These are phyloP conservation scores for Paraphoma sp. DNA, from an alignment of 2,329 filamentous ascomycete species.

Conservation along the genomic window DNA sequence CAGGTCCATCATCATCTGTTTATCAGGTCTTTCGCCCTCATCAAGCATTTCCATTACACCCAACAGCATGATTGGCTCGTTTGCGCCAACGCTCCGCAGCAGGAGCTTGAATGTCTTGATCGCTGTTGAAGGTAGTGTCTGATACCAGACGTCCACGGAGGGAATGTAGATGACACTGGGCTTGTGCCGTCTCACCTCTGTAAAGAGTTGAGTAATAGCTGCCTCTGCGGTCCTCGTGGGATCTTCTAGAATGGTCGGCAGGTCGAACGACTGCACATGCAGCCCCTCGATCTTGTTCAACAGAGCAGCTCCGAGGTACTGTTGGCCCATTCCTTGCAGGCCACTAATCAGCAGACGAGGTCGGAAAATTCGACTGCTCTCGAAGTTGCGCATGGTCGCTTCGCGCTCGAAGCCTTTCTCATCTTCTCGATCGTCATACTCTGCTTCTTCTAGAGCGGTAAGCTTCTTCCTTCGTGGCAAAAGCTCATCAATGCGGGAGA, in stretches of 20 bases:
- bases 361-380: slow-evolving; percentile 84
- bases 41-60: slow-evolving; percentile 78
- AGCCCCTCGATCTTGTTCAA: slow-evolving; percentile 91
- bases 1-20: slow-evolving; percentile 72
- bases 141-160: slow-evolving; percentile 86
- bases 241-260: slow-evolving; percentile 86
- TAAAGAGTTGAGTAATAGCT: slow-evolving; percentile 87
- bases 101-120: slow-evolving; percentile 85
- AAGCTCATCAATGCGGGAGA: slow-evolving; percentile 72
- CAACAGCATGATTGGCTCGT: slow-evolving; percentile 85
- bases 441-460: slow-evolving; percentile 91
- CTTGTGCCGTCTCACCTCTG: slow-evolving; percentile 91
- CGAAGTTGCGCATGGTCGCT: slow-evolving; percentile 74
- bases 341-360: slow-evolving; percentile 86
- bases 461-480: slow-evolving; percentile 85
- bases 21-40: slow-evolving; percentile 63
- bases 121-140: slow-evolving; percentile 67
- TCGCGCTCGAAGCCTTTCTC: slow-evolving; percentile 87
- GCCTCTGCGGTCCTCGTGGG: slow-evolving; percentile 82
- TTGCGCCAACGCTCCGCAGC: slow-evolving; percentile 81
- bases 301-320: slow-evolving; percentile 83
- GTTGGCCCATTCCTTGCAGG: slow-evolving; percentile 88
- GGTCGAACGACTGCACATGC: slow-evolving; percentile 92
- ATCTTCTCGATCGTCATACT: slow-evolving; percentile 85
- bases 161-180: slow-evolving; percentile 96